Evolutionary conservation across 768 basidiomycete species (phyloP).

Genomic region (Flagelloscypha sp.): DNA sequence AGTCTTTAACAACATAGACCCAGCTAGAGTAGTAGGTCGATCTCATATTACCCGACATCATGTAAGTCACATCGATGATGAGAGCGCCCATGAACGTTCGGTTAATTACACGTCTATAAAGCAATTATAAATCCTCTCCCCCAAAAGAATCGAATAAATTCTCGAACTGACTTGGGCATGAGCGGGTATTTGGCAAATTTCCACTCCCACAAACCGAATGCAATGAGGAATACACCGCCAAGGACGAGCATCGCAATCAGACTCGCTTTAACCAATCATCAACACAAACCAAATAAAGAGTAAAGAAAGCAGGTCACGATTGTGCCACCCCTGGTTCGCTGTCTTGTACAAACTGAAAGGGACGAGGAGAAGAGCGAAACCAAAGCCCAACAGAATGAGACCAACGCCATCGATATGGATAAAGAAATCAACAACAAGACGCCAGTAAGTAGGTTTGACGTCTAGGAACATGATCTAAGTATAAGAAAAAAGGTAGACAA

Average conservation of each 20-base stretch:
- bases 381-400: constrained; percentile 9
- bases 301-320: constrained; percentile 9
- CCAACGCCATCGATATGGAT: constrained; percentile 16
- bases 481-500: constrained; percentile 9
- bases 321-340: constrained; percentile 14
- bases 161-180: constrained; percentile 8
- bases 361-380: constrained; percentile 10
- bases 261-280: constrained; percentile 26
- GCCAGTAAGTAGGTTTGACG: constrained; percentile 14
- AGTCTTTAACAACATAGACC: constrained; percentile 23
- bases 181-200: constrained; percentile 7
- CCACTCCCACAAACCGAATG: constrained; percentile 8
- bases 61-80: constrained; percentile 11
- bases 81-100: constrained; percentile 10
- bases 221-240: constrained; percentile 11
- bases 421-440: constrained; percentile 15
- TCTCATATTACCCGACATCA: constrained; percentile 7
- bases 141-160: constrained; percentile 48
- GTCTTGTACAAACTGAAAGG: constrained; percentile 12
- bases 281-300: background rate
- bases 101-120: constrained; percentile 10
- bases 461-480: constrained; percentile 17
- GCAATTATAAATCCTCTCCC: no score
- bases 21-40: constrained; percentile 11
- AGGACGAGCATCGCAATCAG: constrained; percentile 19